Evolutionary conservation across 139 green algal species (phyloP), one percentile per base, ranked within the genome.

Genomic region (Closterium sp.): DNA sequence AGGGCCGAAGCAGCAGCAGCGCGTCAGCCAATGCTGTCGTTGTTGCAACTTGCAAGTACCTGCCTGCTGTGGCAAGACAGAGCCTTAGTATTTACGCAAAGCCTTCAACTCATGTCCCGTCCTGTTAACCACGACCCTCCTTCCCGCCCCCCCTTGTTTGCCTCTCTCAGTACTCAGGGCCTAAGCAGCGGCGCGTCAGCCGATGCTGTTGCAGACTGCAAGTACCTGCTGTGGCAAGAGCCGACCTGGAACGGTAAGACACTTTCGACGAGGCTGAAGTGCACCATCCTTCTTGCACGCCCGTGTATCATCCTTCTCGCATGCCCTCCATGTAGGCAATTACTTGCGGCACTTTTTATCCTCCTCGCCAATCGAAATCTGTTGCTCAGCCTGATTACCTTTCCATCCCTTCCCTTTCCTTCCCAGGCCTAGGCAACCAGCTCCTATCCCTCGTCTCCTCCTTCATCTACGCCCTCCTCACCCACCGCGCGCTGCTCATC

Each of bases 391-490:
- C 33, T 10, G 16, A 10, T 10, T 1, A 1, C 84, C 84, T 35
- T 34, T 10, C 19, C 84, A 5, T 10, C 32, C 84, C 84, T 34
- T 34, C 84, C 32, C 84, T 10, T 87, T 5, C 84, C 84, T 55
- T 55, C 36, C 36, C 87, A 83, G 89, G 89, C 5, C 85, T 92
- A 16, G 89, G 89, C 21, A 92, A 92, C 86, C 84, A 84, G 19
- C 85, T 92, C 1, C 83, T 90, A 16, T 92, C 89, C 1, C 85
- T 92, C 36, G 85, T 90, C 33, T 92, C 89, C 19, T 86, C 89
- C 43, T 92, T 92, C 28, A 12, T 92, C 9, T 92, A 90, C 64
- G 33, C 89, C 55, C 33, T 92, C n/a, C 85, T 92, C 84, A 92
- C 89, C 36, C 21, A 89, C 30, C 89, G 89, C 30, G 32, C 85